These are phyloP conservation scores for Haberlea rhodopensis DNA, from an alignment of 257 asterid species.

Conservation along the genomic window DNA sequence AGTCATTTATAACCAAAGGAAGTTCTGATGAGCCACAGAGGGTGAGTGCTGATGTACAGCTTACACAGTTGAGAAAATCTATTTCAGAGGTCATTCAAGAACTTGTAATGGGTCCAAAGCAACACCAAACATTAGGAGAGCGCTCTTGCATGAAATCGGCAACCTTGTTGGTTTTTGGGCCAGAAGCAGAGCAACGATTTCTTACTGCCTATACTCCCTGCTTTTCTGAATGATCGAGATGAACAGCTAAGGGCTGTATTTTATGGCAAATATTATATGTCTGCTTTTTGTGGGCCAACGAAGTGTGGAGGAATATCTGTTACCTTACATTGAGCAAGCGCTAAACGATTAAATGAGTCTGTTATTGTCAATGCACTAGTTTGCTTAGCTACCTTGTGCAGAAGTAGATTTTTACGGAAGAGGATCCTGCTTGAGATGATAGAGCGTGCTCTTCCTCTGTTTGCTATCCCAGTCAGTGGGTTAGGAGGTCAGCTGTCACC, in stretches of 20 bases:
- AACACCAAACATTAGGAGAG: slow-evolving; percentile 98
- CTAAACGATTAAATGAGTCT: slow-evolving; percentile 77
- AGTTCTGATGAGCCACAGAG: slow-evolving; percentile 45
- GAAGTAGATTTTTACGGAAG: slow-evolving; percentile 80
- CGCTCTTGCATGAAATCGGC: slow-evolving; percentile 95
- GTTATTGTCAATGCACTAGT: slow-evolving; percentile 91
- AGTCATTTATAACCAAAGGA: slow-evolving; percentile 48
- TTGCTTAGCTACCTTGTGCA: slow-evolving; percentile 90
- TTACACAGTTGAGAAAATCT: slow-evolving; percentile 85
- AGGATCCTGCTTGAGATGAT: slow-evolving; percentile 87
- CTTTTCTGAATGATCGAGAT: slow-evolving; percentile 93
- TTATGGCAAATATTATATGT: slow-evolving; percentile 84
- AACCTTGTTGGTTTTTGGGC: slow-evolving; percentile 99
- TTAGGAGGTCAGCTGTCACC: slow-evolving; percentile 70
- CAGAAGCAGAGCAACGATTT: slow-evolving; percentile 98
- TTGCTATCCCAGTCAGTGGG: slow-evolving; percentile 97
- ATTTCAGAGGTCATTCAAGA: slow-evolving; percentile 98
- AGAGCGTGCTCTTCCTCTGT: slow-evolving; percentile 82
- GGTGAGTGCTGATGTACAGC: slow-evolving; percentile 72
- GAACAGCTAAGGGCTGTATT: slow-evolving; percentile 98
- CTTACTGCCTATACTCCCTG: slow-evolving; percentile 95
- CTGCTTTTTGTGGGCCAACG: slow-evolving; percentile 92
- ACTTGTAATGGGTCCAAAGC: slow-evolving; percentile 99
- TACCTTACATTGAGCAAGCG: slow-evolving; percentile 98
- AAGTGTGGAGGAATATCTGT: slow-evolving; percentile 97